These are phyloP conservation scores for Candida qinlingensis DNA, from an alignment of 805 yeast species.

Conservation along the genomic window DNA sequence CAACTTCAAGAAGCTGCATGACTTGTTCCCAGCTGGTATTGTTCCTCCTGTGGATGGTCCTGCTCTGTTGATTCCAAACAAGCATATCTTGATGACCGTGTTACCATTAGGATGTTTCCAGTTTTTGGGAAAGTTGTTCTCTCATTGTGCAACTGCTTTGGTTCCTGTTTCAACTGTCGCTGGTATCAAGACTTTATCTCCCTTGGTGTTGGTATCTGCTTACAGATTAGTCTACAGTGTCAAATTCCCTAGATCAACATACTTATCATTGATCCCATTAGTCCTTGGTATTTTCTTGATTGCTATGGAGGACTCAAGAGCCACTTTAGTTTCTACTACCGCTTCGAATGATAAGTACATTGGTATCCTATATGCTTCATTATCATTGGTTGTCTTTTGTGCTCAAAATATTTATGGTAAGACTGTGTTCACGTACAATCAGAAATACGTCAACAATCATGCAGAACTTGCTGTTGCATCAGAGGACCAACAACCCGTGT, in stretches of 20 bases:
- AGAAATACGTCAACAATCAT: constrained; percentile 18
- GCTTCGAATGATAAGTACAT: constrained; percentile 37
- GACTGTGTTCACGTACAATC: constrained; percentile 56
- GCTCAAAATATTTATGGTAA: constrained; percentile 85
- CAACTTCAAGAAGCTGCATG: constrained; percentile 26
- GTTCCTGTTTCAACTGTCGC: constrained; percentile 68
- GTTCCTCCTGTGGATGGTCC: constrained; percentile 35
- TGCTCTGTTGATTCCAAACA: constrained; percentile 30
- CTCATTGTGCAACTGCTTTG: constrained; percentile 57
- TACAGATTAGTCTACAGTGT: constrained; percentile 49
- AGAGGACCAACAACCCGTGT: constrained; percentile 4
- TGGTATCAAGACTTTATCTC: constrained; percentile 63
- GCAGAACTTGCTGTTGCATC: constrained; percentile 19
- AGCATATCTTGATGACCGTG: constrained; percentile 41
- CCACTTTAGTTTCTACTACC: constrained; percentile 32
- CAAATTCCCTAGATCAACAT: constrained; percentile 43
- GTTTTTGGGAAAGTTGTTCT: constrained; percentile 57
- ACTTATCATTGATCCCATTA: constrained; percentile 46
- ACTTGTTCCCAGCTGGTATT: constrained; percentile 47
- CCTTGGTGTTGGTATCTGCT: constrained; percentile 51
- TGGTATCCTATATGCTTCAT: constrained; percentile 65
- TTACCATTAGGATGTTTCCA: constrained; percentile 65
- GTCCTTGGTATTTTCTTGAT: constrained; percentile 46
- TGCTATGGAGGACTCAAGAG: constrained; percentile 27
- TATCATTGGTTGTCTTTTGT: constrained; percentile 72